Evolutionary conservation across 73 alveolate genomes (phyloP), one percentile per base, ranked within the genome.

Genomic region (Paramecium primaurelia): DNA sequence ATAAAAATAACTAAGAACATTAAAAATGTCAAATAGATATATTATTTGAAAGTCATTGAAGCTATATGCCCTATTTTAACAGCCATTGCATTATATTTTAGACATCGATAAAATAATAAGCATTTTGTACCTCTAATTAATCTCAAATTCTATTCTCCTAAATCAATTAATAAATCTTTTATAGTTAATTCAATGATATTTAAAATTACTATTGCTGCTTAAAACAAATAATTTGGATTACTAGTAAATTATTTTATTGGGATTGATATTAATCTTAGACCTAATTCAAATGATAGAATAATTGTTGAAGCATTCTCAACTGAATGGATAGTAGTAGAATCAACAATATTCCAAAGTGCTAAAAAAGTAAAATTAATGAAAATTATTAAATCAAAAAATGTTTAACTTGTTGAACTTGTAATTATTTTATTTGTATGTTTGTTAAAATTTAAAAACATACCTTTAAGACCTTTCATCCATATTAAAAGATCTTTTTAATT

Each of bases 31-130:
- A 77, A 45, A 77, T 77, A 77, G 8, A 77, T 77, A 77, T 77
- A 77, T 77, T 77, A 26, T 40, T 77, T 77, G 16, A 42, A 77
- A 6, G 90, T 77, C 30, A 28, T 42, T 0, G 40, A 77, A 8
- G 90, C 90, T 14, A 77, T 77, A 38, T 38, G 28, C 2, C 90
- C 90, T 8, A 77, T 77, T 38, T 28, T 38, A 6, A 77, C 90
- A 38, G 90, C 90, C 38, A 38, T 77, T 3, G 42, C 49, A 42
- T 77, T 45, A 42, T 77, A 77, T 42, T 77, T 77, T 6, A 77
- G 26, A 45, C 68, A 38, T 42, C 90, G 42, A 45, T 77, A 77
- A 77, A 77, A 77, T 25, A 77, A 20, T 10, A 77, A n/a, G n/a
- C 68, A 38, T 40, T 77, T 77, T 16, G 90, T 77, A 16, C 59